These are phyloP conservation scores for Paxillus involutus DNA, from an alignment of 768 basidiomycete genomes.

Conservation along the genomic window DNA sequence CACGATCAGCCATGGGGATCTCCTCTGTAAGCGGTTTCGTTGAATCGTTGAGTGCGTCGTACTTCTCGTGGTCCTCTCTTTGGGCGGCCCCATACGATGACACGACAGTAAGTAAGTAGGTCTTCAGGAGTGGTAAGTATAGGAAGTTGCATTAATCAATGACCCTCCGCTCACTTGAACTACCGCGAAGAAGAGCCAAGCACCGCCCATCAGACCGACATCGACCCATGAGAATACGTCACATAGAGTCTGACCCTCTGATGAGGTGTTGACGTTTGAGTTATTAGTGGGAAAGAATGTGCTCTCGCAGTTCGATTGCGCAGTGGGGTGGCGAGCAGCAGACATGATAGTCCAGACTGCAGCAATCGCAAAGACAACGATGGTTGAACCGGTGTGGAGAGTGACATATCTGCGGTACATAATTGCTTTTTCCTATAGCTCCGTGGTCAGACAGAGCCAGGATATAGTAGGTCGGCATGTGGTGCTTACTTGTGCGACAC, in stretches of 20 bases:
- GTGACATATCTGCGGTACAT: conserved; percentile 69
- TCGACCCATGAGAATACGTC: conserved; percentile 91
- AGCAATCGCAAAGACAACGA: conserved; percentile 71
- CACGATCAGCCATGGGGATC: conserved; percentile 63
- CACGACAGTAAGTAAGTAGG: conserved; percentile 46
- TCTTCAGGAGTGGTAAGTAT: conserved; percentile 35
- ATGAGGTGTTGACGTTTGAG: conserved; percentile 30
- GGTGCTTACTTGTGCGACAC: conserved; percentile 67
- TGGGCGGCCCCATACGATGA: conserved; percentile 72
- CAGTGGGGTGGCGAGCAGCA: conserved; percentile 70
- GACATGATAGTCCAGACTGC: conserved; percentile 83
- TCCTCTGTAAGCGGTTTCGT: conserved; percentile 53
- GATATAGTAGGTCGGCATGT: background rate
- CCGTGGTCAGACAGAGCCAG: conserved; percentile 5
- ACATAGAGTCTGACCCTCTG: conserved; percentile 75
- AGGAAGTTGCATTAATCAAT: background rate
- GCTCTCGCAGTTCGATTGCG: conserved; percentile 62
- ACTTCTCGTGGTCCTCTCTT: conserved; percentile 77
- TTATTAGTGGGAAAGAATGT: conserved; percentile 50
- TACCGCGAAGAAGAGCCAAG: conserved; percentile 81
- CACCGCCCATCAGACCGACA: conserved; percentile 85
- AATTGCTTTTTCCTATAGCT: conserved; percentile 61
- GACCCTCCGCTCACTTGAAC: conserved; percentile 60
- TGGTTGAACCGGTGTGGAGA: conserved; percentile 54
- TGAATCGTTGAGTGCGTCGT: conserved; percentile 68